A percentile compares a stretch with the other conserved stretches of the same genome.
Evolutionary conservation across 208 protist genomes (phyloP).

Genomic region (Wallacemonas collosoma): DNA sequence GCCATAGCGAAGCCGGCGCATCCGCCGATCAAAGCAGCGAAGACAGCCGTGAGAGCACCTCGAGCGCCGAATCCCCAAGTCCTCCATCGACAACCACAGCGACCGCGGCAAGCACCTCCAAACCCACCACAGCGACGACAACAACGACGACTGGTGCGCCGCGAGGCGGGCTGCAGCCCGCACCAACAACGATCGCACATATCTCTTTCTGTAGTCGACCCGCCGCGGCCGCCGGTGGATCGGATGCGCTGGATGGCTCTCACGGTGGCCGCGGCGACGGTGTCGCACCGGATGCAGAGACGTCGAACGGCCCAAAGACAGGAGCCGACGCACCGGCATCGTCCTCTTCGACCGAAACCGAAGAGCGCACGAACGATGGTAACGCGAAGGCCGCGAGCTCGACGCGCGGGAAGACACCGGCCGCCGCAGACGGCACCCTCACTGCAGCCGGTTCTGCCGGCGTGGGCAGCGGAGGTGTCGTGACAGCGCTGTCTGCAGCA

Average conservation of each 20-base stretch:
- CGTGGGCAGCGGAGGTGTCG: not conserved
- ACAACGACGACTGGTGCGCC: slow-evolving; percentile 24
- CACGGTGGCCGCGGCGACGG: not conserved
- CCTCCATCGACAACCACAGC: slow-evolving; percentile 15
- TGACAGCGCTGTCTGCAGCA: slow-evolving; percentile 12
- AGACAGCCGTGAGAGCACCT: not conserved
- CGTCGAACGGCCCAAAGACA: not conserved
- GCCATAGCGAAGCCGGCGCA: not conserved
- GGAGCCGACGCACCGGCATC: not conserved
- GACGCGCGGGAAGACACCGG: too few relatives aligned
- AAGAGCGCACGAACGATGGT: not conserved
- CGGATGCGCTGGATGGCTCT: slow-evolving; percentile 51
- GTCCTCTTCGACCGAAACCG: not conserved
- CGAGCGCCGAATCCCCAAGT: not conserved
- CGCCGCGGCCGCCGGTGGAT: slow-evolving; percentile 52
- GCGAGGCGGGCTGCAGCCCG: slow-evolving; percentile 25
- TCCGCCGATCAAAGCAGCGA: not conserved
- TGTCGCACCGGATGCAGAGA: not conserved
- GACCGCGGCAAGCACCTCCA: slow-evolving; percentile 17
- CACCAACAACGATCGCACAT: slow-evolving; percentile 51
- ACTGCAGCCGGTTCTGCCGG: not conserved
- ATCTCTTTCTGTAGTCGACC: slow-evolving; percentile 74
- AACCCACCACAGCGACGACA: slow-evolving; percentile 18
- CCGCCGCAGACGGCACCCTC: not conserved
- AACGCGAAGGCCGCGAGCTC: not conserved